These are phyloP conservation scores for Citrus trifoliata DNA, from an alignment of 345 rosid genomes.

Conservation along the genomic window DNA sequence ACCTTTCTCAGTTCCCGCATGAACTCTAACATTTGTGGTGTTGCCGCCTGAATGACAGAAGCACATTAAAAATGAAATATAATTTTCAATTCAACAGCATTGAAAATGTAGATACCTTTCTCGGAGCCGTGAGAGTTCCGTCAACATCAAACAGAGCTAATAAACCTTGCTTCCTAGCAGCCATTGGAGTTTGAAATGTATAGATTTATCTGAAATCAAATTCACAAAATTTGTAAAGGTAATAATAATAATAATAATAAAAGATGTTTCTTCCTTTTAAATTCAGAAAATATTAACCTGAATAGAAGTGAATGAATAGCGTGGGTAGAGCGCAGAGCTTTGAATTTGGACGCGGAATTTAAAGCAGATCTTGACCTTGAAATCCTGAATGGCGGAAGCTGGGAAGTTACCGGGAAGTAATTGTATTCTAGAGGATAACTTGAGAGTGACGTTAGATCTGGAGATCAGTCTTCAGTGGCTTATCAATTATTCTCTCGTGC, in stretches of 20 bases:
- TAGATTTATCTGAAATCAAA: neutral
- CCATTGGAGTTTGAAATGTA: constrained; percentile 20
- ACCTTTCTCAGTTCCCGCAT: constrained; percentile 77
- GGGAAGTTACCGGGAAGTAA: constrained; percentile 4
- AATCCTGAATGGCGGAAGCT: constrained; percentile 6
- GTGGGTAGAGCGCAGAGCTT: neutral
- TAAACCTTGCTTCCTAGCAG: constrained; percentile 57
- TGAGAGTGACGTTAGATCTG: neutral
- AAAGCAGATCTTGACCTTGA: constrained; percentile 10
- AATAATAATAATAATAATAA: no score
- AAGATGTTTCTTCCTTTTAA: no score
- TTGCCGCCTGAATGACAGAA: constrained; percentile 34
- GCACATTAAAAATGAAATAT: neutral
- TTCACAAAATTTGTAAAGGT: neutral
- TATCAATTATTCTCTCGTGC: neutral
- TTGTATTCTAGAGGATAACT: neutral
- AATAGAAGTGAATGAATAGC: neutral
- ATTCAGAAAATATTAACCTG: neutral
- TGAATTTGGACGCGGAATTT: constrained; percentile 1
- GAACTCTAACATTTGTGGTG: constrained; percentile 59
- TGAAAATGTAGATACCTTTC: constrained; percentile 46
- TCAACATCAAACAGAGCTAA: constrained; percentile 96
- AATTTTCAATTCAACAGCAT: neutral
- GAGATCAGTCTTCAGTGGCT: neutral
- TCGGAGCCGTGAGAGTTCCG: constrained; percentile 96